Evolutionary conservation across 2,329 filamentous ascomycete species (phyloP), one percentile per base, ranked within the genome.

Genomic region (Gliomastix tumulicola): DNA sequence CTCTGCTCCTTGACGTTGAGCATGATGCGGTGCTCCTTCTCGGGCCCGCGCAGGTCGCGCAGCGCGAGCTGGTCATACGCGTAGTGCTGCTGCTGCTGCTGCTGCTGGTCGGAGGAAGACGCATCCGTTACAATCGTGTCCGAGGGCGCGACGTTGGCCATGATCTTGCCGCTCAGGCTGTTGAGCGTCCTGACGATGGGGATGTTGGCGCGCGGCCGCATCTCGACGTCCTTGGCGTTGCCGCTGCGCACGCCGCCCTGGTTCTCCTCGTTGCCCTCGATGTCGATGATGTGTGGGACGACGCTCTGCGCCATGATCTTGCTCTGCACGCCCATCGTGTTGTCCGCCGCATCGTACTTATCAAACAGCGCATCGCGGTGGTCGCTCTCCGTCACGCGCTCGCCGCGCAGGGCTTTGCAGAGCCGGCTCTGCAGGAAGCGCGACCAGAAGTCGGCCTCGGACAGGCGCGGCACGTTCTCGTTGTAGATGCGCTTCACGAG

Each of bases 221-320:
- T 96, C 45, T 94, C 92, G 23, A 84, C 65, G 54, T 97, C 88
- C 38, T 90, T 88, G 36, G 83, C 74, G 56, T 98, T 97, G 34
- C 92, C 92, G 42, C 73, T 64, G 49, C 74, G 82, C 51, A 82
- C 77, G 36, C 89, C 86, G 48, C 88, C 94, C 57, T 94, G 82
- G 51, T 98, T 90, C 57, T 92, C 86, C 61, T 97, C 92, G 53
- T 98, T 98, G 21, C 84, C 92, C 54, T 90, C 87, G 19, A 98
- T 62, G 55, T 98, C 85, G 48, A 98, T 89, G 45, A 94, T 89
- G 49, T 89, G 81, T 1, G 92, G 89, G 16, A 98, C 79, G 16
- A 98, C 79, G 38, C 82, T 75, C 22, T 80, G 66, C 4, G 80
- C 66, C 45, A 75, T 65, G 33, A 77, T 67, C 45, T 69, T 71